Evolutionary conservation across 345 rosid genomes (phyloP).

Genomic region (Hibiscus syriacus): DNA sequence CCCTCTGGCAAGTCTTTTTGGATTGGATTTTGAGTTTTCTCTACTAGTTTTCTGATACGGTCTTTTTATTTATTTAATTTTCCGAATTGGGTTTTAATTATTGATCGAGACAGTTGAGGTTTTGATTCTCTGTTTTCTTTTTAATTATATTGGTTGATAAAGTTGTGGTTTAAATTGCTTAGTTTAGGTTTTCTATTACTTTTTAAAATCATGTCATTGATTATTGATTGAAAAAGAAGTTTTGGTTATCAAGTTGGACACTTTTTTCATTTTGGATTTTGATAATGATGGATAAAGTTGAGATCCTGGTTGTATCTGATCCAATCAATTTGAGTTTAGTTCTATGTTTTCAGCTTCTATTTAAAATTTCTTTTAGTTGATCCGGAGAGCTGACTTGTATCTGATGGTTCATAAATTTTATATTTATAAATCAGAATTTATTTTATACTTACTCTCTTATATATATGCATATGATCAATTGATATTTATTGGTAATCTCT

Average conservation of each 20-base stretch:
- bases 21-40: not conserved
- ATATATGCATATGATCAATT: not conserved
- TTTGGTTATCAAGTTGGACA: not conserved
- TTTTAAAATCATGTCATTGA: not conserved
- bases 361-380: not conserved
- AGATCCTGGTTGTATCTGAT: slow-evolving; percentile 8
- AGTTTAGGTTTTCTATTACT: not conserved
- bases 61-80: not conserved
- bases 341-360: not conserved
- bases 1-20: not conserved
- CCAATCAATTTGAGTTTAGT: slow-evolving; percentile 5
- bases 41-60: not conserved
- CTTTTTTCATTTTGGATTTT: slow-evolving; percentile 2
- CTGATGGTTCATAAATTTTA: not conserved
- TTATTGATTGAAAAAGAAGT: not conserved
- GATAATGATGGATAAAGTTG: not conserved
- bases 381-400: slow-evolving; percentile 1
- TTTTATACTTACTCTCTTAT: not conserved
- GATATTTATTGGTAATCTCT: not conserved
- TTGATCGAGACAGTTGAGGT: not conserved
- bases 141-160: not conserved
- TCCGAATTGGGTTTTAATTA: too few species aligned
- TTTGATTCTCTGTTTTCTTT: not conserved
- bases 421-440: not conserved
- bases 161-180: not conserved